These are phyloP conservation scores for Lenzites betulinus DNA, from an alignment of 768 basidiomycete genomes.

Conservation along the genomic window DNA sequence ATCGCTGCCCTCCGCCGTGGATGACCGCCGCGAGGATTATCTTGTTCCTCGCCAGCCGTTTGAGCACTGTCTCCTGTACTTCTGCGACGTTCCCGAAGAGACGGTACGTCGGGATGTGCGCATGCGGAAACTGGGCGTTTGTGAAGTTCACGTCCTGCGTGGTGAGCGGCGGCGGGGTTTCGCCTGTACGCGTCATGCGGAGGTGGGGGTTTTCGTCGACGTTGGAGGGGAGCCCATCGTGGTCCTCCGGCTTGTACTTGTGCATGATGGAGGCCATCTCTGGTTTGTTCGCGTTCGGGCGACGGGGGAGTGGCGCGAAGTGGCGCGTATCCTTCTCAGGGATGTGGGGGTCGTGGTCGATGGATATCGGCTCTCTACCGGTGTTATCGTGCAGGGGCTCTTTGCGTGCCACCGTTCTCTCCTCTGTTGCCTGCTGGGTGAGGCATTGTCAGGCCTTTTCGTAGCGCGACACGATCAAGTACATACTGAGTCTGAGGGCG, in stretches of 20 bases:
- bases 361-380: not conserved
- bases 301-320: not conserved
- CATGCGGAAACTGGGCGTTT: not conserved
- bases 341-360: not conserved
- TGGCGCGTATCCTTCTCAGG: not conserved
- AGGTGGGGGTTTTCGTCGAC: not conserved
- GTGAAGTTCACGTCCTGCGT: not conserved
- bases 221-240: too few species aligned
- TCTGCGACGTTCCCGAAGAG: not conserved
- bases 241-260: too few species aligned
- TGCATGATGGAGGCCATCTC: not conserved
- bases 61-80: not conserved
- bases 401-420: not conserved
- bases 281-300: not conserved
- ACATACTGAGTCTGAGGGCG: not conserved
- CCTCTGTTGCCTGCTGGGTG: not conserved
- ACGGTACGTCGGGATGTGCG: not conserved
- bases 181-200: not conserved
- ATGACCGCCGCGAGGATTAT: not conserved
- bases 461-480: too few species aligned
- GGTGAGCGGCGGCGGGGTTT: not conserved
- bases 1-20: not conserved
- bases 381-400: not conserved
- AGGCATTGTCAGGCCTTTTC: not conserved
- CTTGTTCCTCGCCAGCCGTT: not conserved